phyloP scores from a whole-genome alignment of 1,284 basidiomycete species.

The Hypsizygus ulmarius region DNA sequence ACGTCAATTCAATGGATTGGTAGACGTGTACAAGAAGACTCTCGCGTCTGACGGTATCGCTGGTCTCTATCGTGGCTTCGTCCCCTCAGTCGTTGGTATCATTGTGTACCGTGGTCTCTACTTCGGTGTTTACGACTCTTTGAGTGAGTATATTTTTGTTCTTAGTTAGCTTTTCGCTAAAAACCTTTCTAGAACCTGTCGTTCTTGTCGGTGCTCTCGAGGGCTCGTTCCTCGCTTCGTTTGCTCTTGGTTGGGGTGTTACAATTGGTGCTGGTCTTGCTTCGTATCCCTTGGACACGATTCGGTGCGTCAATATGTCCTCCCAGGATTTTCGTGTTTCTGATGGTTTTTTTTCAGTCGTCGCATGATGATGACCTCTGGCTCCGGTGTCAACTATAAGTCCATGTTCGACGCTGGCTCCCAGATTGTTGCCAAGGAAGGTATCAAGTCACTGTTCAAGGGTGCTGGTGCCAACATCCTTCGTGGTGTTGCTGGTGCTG shows the following conservation, averaged over 20 bases:
- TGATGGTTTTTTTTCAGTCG: constrained; percentile 51
- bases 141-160: constrained; percentile 54
- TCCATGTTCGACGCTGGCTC: constrained; percentile 86
- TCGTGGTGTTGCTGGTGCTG: constrained; percentile 97
- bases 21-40: constrained; percentile 95
- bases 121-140: constrained; percentile 93
- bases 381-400: constrained; percentile 84
- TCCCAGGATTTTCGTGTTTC: background rate
- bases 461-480: constrained; percentile 98
- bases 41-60: constrained; percentile 85
- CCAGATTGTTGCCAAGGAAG: constrained; percentile 89
- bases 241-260: constrained; percentile 91
- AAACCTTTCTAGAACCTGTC: constrained; percentile 68
- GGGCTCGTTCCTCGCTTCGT: constrained; percentile 90
- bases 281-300: constrained; percentile 94
- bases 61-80: constrained; percentile 94
- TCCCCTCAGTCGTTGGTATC: constrained; percentile 93
- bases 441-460: constrained; percentile 87
- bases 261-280: constrained; percentile 95
- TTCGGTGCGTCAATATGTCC: constrained; percentile 55
- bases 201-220: constrained; percentile 86
- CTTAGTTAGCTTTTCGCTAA: background rate
- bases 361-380: constrained; percentile 96
- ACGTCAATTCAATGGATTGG: constrained; percentile 93
- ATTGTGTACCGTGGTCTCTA: constrained; percentile 96